Conservation (phyloP, 805 yeast species). For the Pichia phayaonensis region DNA sequence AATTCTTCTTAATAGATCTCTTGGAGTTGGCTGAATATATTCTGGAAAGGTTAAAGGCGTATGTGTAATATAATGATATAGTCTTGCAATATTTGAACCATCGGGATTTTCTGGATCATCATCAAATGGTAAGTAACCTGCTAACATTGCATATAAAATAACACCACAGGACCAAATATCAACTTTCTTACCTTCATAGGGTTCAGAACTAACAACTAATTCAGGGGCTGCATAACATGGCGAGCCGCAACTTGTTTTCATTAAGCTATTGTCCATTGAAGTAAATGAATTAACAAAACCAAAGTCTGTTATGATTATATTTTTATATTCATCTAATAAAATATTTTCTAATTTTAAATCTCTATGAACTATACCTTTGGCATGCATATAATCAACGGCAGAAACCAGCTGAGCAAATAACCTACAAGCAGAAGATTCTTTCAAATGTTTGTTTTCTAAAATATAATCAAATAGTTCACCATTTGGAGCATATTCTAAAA, state of each 20-base stretch:
- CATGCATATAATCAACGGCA: slow-evolving; percentile 86
- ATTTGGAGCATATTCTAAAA: slow-evolving; percentile 92
- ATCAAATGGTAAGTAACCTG: slow-evolving; percentile 95
- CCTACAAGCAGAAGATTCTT: slow-evolving; percentile 79
- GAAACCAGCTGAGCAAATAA: slow-evolving; percentile 88
- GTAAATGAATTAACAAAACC: slow-evolving; percentile 89
- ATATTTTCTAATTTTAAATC: slow-evolving; percentile 72
- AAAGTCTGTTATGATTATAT: slow-evolving; percentile 81
- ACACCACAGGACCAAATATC: slow-evolving; percentile 98
- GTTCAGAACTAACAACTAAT: slow-evolving; percentile 75
- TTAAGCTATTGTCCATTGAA: slow-evolving; percentile 51
- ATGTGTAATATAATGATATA: slow-evolving; percentile 85
- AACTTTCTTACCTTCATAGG: slow-evolving; percentile 87
- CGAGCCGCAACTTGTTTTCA: slow-evolving; percentile 94
- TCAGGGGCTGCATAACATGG: slow-evolving; percentile 99
- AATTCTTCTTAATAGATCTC: slow-evolving; percentile 81
- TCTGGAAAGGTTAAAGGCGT: slow-evolving; percentile 95
- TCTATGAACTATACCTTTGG: slow-evolving; percentile 72
- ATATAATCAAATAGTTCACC: slow-evolving; percentile 95
- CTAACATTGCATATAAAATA: slow-evolving; percentile 90
- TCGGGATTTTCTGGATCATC: slow-evolving; percentile 97
- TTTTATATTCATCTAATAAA: slow-evolving; percentile 75
- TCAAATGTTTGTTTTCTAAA: slow-evolving; percentile 74
- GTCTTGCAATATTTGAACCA: slow-evolving; percentile 84
- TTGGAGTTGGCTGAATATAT: slow-evolving; percentile 79